phyloP scores from a whole-genome alignment of 805 yeast genomes.

The Barnettozyma wickerhamii region DNA sequence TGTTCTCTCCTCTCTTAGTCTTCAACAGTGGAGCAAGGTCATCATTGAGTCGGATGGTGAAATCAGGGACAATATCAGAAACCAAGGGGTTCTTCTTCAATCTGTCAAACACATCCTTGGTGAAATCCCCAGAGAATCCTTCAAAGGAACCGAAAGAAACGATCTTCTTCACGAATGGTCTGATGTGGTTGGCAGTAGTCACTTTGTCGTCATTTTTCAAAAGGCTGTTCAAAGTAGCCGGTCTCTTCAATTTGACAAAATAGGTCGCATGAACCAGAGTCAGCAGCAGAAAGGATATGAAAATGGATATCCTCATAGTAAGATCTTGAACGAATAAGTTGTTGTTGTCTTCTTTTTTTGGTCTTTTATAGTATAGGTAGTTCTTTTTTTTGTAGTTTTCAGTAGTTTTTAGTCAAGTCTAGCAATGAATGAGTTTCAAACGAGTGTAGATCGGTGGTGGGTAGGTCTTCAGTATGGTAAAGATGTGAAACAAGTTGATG shows the following conservation, averaged over 20 bases:
- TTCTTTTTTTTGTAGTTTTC: background rate
- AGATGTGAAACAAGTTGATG: no score
- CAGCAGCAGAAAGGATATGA: background rate
- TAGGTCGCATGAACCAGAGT: slow-evolving; percentile 13
- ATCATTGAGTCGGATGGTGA: slow-evolving; percentile 52
- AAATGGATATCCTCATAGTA: slow-evolving; percentile 1
- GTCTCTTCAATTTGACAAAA: slow-evolving; percentile 24
- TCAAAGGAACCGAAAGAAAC: slow-evolving; percentile 68
- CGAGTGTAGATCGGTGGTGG: background rate
- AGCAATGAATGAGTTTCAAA: background rate
- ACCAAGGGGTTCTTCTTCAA: slow-evolving; percentile 58
- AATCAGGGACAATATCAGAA: slow-evolving; percentile 66
- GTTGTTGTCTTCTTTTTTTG: background rate
- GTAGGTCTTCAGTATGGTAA: background rate
- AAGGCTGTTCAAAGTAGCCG: slow-evolving; percentile 20
- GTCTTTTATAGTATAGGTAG: background rate
- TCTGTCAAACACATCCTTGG: slow-evolving; percentile 41
- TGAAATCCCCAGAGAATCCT: slow-evolving; percentile 64
- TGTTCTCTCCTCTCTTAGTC: no score
- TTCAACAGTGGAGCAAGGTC: slow-evolving; percentile 12
- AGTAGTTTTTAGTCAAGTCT: background rate
- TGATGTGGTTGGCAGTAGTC: slow-evolving; percentile 36
- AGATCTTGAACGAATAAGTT: background rate
- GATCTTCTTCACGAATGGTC: slow-evolving; percentile 43
- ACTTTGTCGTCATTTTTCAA: slow-evolving; percentile 20